Evolutionary conservation across 2,329 filamentous ascomycete species (phyloP).

Genomic region (Stagonosporopsis chrysanthemi): DNA sequence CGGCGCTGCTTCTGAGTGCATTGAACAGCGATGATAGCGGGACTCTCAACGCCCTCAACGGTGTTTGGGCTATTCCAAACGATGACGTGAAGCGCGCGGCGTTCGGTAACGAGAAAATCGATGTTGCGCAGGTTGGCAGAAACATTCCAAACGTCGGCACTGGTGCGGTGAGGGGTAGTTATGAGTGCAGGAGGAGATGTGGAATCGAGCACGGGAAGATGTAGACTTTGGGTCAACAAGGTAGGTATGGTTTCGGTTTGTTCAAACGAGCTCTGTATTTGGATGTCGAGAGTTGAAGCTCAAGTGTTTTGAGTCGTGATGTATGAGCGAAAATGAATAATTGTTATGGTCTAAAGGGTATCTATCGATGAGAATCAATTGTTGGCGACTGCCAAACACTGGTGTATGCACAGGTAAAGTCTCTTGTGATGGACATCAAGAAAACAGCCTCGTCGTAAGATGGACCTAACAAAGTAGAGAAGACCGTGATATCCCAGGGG

Average conservation of each 20-base stretch:
- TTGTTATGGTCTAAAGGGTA: slow-evolving; percentile 13
- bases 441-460: neutral
- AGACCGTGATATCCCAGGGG: slow-evolving; percentile 9
- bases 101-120: slow-evolving; percentile 49
- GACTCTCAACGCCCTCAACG: slow-evolving; percentile 58
- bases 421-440: slow-evolving; percentile 10
- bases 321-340: neutral
- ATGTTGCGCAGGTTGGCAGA: slow-evolving; percentile 40
- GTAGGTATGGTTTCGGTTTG: neutral
- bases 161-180: slow-evolving; percentile 52
- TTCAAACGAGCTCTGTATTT: neutral
- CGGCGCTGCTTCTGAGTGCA: slow-evolving; percentile 59
- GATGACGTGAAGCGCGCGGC: slow-evolving; percentile 54
- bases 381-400: slow-evolving; percentile 13
- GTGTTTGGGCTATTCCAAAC: slow-evolving; percentile 51
- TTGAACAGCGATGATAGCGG: slow-evolving; percentile 59
- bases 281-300: neutral
- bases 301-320: slow-evolving; percentile 3
- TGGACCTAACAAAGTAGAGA: neutral
- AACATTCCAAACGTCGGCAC: slow-evolving; percentile 52
- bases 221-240: neutral
- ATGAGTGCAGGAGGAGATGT: slow-evolving; percentile 51
- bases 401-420: slow-evolving; percentile 14
- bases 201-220: slow-evolving; percentile 24
- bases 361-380: slow-evolving; percentile 2